phyloP scores from a whole-genome alignment of 2,329 filamentous ascomycete genomes.

The Akanthomyces uredinophilus region DNA sequence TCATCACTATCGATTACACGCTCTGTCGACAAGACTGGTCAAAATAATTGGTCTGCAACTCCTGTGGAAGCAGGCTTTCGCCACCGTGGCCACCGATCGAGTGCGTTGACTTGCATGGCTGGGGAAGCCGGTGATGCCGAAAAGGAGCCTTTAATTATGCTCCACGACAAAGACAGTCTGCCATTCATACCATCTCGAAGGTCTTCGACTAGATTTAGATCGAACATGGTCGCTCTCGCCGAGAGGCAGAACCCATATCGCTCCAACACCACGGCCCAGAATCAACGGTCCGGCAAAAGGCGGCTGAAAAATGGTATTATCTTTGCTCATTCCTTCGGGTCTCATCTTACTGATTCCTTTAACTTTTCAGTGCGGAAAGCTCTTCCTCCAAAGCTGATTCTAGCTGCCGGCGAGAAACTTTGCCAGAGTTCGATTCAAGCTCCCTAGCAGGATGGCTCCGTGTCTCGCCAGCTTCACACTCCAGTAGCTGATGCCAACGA shows the following conservation, averaged over 20 bases:
- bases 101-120: neutral
- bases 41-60: neutral
- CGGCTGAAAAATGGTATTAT: neutral
- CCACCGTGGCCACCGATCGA: neutral
- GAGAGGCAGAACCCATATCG: neutral
- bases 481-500: neutral
- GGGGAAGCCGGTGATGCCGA: neutral
- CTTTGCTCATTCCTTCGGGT: neutral
- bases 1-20: slow-evolving; percentile 23
- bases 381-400: neutral
- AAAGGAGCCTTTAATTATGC: neutral
- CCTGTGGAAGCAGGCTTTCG: neutral
- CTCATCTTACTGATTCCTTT: neutral
- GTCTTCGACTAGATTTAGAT: neutral
- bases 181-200: neutral
- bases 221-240: neutral
- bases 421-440: neutral
- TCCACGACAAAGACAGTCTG: neutral
- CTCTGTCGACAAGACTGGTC: neutral
- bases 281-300: neutral
- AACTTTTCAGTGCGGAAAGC: neutral
- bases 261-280: neutral
- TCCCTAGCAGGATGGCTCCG: slow-evolving; percentile 14
- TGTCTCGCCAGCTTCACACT: slow-evolving; percentile 8
- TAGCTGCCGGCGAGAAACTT: neutral